Percentiles rank a stretch among this genome's conserved stretches.
Conservation (phyloP, 2,329 filamentous ascomycete species). For the Drechslera avenae region DNA sequence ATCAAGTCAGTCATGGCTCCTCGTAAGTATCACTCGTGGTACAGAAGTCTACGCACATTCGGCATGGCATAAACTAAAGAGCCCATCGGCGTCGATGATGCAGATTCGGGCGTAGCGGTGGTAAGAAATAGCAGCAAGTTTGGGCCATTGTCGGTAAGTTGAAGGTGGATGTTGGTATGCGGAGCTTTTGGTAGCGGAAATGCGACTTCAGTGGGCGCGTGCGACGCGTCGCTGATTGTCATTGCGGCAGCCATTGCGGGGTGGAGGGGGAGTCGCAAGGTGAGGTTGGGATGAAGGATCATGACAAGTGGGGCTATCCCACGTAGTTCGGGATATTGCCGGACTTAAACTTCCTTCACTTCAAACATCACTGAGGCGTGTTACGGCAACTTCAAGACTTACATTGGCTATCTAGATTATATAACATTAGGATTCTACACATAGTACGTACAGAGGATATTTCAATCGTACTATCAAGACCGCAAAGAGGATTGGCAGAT, state of each 20-base stretch:
- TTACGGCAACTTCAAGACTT: too few relatives aligned
- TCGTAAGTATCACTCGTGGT: background rate
- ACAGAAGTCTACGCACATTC: conserved; percentile 63
- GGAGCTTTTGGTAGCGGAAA: conserved; percentile 63
- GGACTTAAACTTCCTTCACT: background rate
- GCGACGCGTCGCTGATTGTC: conserved; percentile 20
- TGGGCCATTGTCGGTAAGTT: conserved; percentile 60
- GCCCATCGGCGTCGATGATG: conserved; percentile 62
- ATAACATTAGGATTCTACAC: too few relatives aligned
- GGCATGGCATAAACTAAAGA: conserved; percentile 95
- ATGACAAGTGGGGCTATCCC: conserved; percentile 9
- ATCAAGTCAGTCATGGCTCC: conserved; percentile 12
- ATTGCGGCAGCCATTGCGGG: conserved; percentile 26
- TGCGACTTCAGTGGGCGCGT: conserved; percentile 59
- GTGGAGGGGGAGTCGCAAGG: background rate
- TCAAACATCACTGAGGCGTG: too few relatives aligned
- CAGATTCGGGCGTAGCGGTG: conserved; percentile 52
- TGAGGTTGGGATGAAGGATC: conserved; percentile 4
- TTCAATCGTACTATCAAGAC: too few relatives aligned
- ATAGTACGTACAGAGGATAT: too few relatives aligned
- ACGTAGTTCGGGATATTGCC: background rate
- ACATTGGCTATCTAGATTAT: too few relatives aligned
- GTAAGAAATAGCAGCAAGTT: conserved; percentile 64
- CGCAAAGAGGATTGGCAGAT: background rate
- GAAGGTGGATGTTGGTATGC: conserved; percentile 63